Base-by-base conservation (phyloP, 2,329 filamentous ascomycete species). In the Sporothrix dimorphospora region DNA sequence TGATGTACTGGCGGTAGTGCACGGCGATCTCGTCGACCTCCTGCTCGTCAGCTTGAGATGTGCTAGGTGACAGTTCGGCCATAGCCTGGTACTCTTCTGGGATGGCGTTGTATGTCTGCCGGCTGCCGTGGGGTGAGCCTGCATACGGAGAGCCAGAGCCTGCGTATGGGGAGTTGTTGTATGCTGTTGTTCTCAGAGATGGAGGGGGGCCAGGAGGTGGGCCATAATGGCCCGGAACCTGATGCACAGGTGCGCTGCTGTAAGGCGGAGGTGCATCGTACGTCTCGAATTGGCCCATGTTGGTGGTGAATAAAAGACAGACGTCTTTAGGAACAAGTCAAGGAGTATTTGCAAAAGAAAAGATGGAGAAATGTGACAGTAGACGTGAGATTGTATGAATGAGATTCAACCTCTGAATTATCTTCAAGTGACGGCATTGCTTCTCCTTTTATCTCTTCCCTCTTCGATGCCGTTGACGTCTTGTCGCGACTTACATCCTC, bases 391-490 rank as follows among this genome's bases (percentile, higher is more conserved):
- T 34, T 34, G 30, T n/a, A 19, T 47, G 14, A n/a, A 4, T 45
- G 19, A 16, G 16, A 6, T 16, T 16, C 45, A 19, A 49, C 3
- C 2, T 7, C 8, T 5, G n/a, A 49, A 19, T 49, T 7, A 4
- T 4, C 19, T 49, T 7, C 45, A n/a, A n/a, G 6, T 4, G 16
- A 5, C 4, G 7, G 51, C 27, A 38, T 40, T 8, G 14, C 59
- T 11, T 9, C 59, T 61, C 34, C 59, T 65, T 65, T 65, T 65
- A 65, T 65, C 38, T 65, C 21, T 8, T 45, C 14, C 14, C n/a
- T 21, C n/a, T 19, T 7, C 21, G 4, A n/a, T 42, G 38, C 0
- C 38, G 3, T 14, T 16, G 51, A 53, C 11, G 51, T 19, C 38
- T 34, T 24, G 19, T 14, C 57, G 16, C 14, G 57, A 65, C 59